Base-by-base conservation (phyloP, 2,329 filamentous ascomycete genomes). In the Calycina herbarum region DNA sequence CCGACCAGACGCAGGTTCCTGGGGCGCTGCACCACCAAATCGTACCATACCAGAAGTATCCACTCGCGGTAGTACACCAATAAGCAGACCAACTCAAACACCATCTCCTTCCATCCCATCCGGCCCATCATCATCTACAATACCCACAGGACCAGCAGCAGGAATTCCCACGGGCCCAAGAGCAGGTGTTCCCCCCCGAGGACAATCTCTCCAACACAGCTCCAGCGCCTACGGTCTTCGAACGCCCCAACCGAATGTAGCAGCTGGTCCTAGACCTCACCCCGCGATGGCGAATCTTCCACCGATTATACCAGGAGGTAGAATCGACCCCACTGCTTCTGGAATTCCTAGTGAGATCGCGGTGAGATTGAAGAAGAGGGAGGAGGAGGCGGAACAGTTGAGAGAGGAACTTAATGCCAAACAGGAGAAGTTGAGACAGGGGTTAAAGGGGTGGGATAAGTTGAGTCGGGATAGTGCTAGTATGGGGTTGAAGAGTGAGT, bases 281-380 rank as follows among this genome's bases (percentile, higher is more conserved):
- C 75, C 76, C 20, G 75, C 76, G 11, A 70, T 77, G 66, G 72
- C 72, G 17, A 73, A 73, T 56, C 69, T 76, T 45, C 70, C 74
- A 6, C 71, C 68, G 3, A 75, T 77, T 7, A 73, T 77, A 20
- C 69, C 73, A 0, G 72, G 71, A 27, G 76, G 76, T 2, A 69
- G 73, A 62, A 72, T 76, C 15, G 75, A 77, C 63, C 69, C 73
- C 20, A 71, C 72, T 13, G 71, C 71, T 11, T 70, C 73, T 15
- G 75, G 75, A 3, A 67, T 76, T 24, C 64, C 74, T 5, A 33
- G 65, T 20, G 75, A 76, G 40, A 61, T 74, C 56, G 68, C 72
- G 27, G 54, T 63, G 8, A 64, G 74, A 35, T 58, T 76, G 20
- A 75, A 74, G 67, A 75, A 73, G 64, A 72, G 69, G 33, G 71